phyloP scores from a whole-genome alignment of 1,284 basidiomycete species.

The Wallemia mellicola region DNA sequence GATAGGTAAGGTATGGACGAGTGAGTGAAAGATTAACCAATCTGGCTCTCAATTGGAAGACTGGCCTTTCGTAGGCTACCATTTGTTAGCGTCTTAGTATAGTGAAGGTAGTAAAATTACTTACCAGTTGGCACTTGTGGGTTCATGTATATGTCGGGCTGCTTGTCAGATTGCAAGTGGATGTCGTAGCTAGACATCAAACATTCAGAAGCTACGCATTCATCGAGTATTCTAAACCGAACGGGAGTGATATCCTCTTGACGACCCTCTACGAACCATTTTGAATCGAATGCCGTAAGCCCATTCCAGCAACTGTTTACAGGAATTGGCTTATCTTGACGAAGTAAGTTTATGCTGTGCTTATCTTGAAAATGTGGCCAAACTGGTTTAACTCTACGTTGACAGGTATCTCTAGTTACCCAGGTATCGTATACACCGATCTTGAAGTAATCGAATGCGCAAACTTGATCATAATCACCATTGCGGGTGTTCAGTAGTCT shows the following conservation, averaged over 20 bases:
- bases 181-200: constrained; percentile 27
- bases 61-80: not conserved
- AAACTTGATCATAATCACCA: constrained; percentile 25
- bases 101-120: too few relatives aligned
- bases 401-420: constrained; percentile 20
- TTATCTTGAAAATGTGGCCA: constrained; percentile 26
- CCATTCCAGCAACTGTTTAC: constrained; percentile 32
- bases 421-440: constrained; percentile 23
- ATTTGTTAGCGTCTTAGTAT: too few relatives aligned
- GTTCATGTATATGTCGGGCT: constrained; percentile 21
- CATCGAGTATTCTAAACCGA: constrained; percentile 19
- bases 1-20: not conserved
- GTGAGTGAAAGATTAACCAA: not conserved
- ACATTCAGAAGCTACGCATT: constrained; percentile 26
- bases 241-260: constrained; percentile 15
- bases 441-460: constrained; percentile 23
- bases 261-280: constrained; percentile 18
- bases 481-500: constrained; percentile 22
- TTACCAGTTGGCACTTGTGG: constrained; percentile 14
- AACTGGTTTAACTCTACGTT: constrained; percentile 17
- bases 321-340: constrained; percentile 19
- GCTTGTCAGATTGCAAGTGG: constrained; percentile 15
- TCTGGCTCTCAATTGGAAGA: not conserved
- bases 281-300: constrained; percentile 22
- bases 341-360: constrained; percentile 14